Percentiles rank a stretch among this genome's conserved stretches.
Evolutionary conservation across 176 grass and related monocot genomes (phyloP).

Genomic region (Musa schizocarpa): DNA sequence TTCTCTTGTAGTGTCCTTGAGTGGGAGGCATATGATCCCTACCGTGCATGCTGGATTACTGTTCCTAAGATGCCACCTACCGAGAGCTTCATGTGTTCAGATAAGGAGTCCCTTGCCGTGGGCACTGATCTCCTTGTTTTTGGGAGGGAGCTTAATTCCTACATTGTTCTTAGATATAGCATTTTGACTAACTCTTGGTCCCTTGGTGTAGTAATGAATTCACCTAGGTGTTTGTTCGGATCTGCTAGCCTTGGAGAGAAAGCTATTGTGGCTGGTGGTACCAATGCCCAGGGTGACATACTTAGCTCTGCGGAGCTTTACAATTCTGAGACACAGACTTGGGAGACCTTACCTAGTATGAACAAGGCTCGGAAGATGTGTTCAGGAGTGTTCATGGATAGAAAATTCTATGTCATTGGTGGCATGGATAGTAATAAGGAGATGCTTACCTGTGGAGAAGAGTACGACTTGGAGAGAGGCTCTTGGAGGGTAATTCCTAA

Average conservation of each 20-base stretch:
- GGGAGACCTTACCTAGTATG: background rate
- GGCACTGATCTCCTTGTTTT: background rate
- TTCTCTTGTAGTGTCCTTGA: background rate
- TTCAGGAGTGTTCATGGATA: background rate
- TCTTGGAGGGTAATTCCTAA: background rate
- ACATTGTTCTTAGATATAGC: slow-evolving; percentile 1
- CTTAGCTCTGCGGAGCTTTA: background rate
- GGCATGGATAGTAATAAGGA: background rate
- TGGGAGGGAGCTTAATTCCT: background rate
- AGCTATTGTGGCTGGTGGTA: background rate
- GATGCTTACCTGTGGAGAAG: background rate
- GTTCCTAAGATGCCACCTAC: background rate
- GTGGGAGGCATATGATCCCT: background rate
- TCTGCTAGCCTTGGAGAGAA: slow-evolving; percentile 3
- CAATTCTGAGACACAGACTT: background rate
- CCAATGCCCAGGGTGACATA: background rate
- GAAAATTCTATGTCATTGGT: background rate
- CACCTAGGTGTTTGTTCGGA: background rate
- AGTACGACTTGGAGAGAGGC: background rate
- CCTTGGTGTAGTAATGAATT: background rate
- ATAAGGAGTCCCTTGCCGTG: background rate
- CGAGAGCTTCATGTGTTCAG: background rate
- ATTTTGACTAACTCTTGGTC: background rate
- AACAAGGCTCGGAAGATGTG: background rate
- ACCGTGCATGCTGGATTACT: background rate